phyloP scores from a whole-genome alignment of 2,329 filamentous ascomycete genomes.

The Colletotrichum melonis region DNA sequence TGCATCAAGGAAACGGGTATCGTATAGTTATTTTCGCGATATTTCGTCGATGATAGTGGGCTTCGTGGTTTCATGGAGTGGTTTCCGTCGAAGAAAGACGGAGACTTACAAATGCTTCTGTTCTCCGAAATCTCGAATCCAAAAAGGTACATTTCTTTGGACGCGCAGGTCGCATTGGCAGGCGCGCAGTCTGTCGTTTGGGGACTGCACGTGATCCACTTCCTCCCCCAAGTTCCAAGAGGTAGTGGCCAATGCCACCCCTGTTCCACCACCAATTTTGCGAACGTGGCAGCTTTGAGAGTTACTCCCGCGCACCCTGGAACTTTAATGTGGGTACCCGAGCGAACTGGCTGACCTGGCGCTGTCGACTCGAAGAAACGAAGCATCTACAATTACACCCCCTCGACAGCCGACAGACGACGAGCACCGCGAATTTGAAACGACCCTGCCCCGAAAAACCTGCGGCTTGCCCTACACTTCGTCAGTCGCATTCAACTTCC shows the following conservation, averaged over 20 bases:
- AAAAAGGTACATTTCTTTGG: not conserved
- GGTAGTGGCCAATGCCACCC: conserved; percentile 37
- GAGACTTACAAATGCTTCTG: not conserved
- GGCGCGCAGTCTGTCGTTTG: conserved; percentile 3
- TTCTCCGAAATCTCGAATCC: not conserved
- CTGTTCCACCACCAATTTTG: conserved; percentile 48
- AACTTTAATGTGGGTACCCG: conserved; percentile 31
- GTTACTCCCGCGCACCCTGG: conserved; percentile 34
- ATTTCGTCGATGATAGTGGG: not conserved
- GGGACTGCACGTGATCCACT: conserved; percentile 32
- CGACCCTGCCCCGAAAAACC: not conserved
- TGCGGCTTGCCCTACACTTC: not conserved
- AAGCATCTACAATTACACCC: conserved; percentile 25
- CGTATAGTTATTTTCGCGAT: not conserved
- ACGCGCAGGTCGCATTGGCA: conserved; percentile 16
- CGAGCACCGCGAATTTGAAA: conserved; percentile 9
- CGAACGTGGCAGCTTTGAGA: conserved; percentile 65
- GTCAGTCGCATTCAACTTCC: conserved; percentile 1
- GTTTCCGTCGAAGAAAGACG: not conserved
- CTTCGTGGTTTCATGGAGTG: not conserved
- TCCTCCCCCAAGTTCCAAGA: not conserved
- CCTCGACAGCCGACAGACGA: conserved; percentile 10
- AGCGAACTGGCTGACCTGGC: conserved; percentile 33
- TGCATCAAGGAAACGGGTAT: conserved; percentile 20
- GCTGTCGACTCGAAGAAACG: conserved; percentile 30